Evolutionary conservation across 169 alveolate genomes (phyloP).

Genomic region (Eimeria acervulina): DNA sequence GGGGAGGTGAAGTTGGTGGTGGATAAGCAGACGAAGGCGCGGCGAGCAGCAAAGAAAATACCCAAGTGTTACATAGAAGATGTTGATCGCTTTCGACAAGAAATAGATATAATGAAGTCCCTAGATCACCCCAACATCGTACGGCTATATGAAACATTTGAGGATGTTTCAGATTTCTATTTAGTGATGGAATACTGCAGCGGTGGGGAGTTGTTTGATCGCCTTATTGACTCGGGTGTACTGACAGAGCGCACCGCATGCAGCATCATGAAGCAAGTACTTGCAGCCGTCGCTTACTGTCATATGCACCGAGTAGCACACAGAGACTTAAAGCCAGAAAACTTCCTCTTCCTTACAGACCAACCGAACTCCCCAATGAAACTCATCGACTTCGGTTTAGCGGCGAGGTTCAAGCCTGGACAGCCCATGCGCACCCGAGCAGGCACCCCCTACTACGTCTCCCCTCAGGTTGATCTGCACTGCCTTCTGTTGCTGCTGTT

Average conservation of each 20-base stretch:
- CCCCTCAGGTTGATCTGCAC: conserved; percentile 92
- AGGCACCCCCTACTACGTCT: conserved; percentile 94
- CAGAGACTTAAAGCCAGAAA: conserved; percentile 95
- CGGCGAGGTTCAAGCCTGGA: conserved; percentile 88
- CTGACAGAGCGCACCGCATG: conserved; percentile 95
- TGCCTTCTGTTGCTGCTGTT: conserved; percentile 86
- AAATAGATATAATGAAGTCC: conserved; percentile 93
- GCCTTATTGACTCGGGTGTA: conserved; percentile 89
- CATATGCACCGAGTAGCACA: conserved; percentile 94
- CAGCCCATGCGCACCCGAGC: conserved; percentile 89
- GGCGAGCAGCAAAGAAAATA: conserved; percentile 89
- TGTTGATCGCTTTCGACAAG: conserved; percentile 88
- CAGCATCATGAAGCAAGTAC: conserved; percentile 93
- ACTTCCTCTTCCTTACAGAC: conserved; percentile 88
- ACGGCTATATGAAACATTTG: conserved; percentile 95
- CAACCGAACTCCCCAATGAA: conserved; percentile 87
- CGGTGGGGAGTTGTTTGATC: conserved; percentile 96
- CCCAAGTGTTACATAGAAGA: conserved; percentile 89
- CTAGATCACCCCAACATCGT: conserved; percentile 98
- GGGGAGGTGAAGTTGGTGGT: conserved; percentile 89
- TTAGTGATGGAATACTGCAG: conserved; percentile 94
- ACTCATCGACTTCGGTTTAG: conserved; percentile 94
- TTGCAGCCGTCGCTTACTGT: conserved; percentile 95
- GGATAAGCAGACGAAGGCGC: conserved; percentile 85
- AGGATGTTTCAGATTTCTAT: conserved; percentile 90